Conservation (phyloP, 192 early-diverging fungal species). For the Coemansia guatemalensis region DNA sequence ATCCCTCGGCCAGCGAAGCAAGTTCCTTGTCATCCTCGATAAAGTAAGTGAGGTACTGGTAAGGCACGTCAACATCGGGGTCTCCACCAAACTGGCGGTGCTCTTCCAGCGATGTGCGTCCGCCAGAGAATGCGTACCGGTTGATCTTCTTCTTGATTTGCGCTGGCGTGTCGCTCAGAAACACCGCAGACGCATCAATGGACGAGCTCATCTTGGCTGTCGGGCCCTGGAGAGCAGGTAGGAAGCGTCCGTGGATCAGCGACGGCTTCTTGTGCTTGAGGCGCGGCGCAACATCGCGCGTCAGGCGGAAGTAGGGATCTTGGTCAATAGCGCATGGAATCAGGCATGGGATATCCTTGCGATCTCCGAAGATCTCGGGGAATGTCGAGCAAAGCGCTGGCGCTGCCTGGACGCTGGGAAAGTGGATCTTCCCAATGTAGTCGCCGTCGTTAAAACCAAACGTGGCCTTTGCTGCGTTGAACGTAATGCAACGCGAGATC, state of each 20-base stretch:
- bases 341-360: slow-evolving; percentile 89
- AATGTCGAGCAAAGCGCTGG: slow-evolving; percentile 95
- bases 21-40: slow-evolving; percentile 93
- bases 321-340: slow-evolving; percentile 99
- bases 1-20: slow-evolving; percentile 62
- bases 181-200: slow-evolving; percentile 84
- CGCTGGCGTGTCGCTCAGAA: slow-evolving; percentile 84
- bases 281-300: slow-evolving; percentile 86
- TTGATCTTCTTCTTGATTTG: slow-evolving; percentile 99
- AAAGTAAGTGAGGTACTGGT: slow-evolving; percentile 94
- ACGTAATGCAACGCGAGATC: slow-evolving; percentile 86
- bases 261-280: slow-evolving; percentile 96
- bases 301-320: slow-evolving; percentile 98
- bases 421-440: slow-evolving; percentile 91
- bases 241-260: slow-evolving; percentile 92
- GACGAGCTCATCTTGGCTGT: slow-evolving; percentile 96
- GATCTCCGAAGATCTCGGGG: slow-evolving; percentile 91
- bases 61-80: slow-evolving; percentile 93
- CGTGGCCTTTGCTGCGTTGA: slow-evolving; percentile 74
- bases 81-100: slow-evolving; percentile 83
- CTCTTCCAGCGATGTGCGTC: slow-evolving; percentile 80
- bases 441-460: slow-evolving; percentile 93
- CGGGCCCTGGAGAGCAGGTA: slow-evolving; percentile 89
- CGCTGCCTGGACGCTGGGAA: slow-evolving; percentile 90
- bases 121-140: slow-evolving; percentile 91